phyloP scores from a whole-genome alignment of 371 early-diverging fungal genomes.

The Haplosporangium sp. region DNA sequence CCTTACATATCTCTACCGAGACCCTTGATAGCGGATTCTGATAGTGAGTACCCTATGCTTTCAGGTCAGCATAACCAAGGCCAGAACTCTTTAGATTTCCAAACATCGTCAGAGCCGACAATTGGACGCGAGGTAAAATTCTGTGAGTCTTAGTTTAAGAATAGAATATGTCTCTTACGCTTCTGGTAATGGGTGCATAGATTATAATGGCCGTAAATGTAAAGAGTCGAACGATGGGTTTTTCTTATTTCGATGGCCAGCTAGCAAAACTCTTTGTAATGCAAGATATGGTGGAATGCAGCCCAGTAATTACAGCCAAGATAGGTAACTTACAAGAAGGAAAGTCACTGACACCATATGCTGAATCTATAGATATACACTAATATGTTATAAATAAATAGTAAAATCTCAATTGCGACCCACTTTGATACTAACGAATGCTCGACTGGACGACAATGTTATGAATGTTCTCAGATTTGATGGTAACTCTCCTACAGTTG shows the following conservation, averaged over 20 bases:
- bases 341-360: background rate
- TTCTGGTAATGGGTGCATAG: slow-evolving; percentile 6
- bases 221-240: slow-evolving; percentile 60
- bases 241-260: slow-evolving; percentile 62
- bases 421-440: slow-evolving; percentile 53
- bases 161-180: background rate
- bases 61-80: background rate
- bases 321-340: slow-evolving; percentile 43
- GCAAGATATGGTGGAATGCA: slow-evolving; percentile 66
- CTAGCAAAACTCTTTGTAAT: slow-evolving; percentile 63
- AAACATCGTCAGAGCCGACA: background rate
- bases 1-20: background rate
- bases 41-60: background rate
- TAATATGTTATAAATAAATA: slow-evolving; percentile 5
- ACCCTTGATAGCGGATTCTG: background rate
- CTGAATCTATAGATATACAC: too few relatives aligned
- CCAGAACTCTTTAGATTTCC: background rate
- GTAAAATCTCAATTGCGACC: slow-evolving; percentile 58
- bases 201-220: slow-evolving; percentile 62
- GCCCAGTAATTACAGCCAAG: slow-evolving; percentile 51
- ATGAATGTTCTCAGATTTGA: slow-evolving; percentile 35
- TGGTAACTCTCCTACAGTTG: slow-evolving; percentile 1
- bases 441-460: slow-evolving; percentile 56
- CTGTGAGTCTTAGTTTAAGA: too few relatives aligned
- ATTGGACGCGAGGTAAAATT: slow-evolving; percentile 9